phyloP scores from a whole-genome alignment of 768 basidiomycete species.

The Trametes cingulata region DNA sequence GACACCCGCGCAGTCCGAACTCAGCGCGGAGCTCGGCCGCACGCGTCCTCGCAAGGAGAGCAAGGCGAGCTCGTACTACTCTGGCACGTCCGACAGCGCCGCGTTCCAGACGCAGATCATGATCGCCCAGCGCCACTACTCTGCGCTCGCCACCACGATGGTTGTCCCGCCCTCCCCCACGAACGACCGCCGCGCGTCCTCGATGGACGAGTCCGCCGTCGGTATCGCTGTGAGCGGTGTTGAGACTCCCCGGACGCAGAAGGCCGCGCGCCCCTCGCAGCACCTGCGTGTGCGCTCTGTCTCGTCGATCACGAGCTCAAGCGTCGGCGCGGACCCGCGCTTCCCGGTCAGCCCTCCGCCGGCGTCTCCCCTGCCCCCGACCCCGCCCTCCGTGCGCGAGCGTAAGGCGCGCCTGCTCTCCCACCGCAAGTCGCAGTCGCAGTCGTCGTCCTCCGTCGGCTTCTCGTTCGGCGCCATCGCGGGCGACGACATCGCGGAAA shows the following conservation, averaged over 20 bases:
- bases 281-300: constrained; percentile 67
- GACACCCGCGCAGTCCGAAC: constrained; percentile 53
- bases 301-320: constrained; percentile 48
- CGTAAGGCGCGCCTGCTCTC: constrained; percentile 52
- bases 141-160: constrained; percentile 66
- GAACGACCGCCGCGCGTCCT: constrained; percentile 35
- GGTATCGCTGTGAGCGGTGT: constrained; percentile 29
- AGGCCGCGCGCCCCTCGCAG: constrained; percentile 15
- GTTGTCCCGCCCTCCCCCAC: constrained; percentile 50
- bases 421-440: constrained; percentile 58
- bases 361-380: constrained; percentile 69
- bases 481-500: constrained; percentile 55
- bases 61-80: constrained; percentile 55
- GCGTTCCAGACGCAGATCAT: constrained; percentile 60
- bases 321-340: constrained; percentile 28
- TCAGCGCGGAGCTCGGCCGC: constrained; percentile 56
- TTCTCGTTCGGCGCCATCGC: constrained; percentile 61
- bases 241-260: constrained; percentile 16
- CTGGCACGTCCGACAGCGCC: constrained; percentile 51
- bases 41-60: constrained; percentile 43
- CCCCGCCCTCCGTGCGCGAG: constrained; percentile 65
- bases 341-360: constrained; percentile 55
- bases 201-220: constrained; percentile 34
- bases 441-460: constrained; percentile 55
- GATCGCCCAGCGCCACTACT: constrained; percentile 75